Conservation (phyloP, 2,329 filamentous ascomycete genomes). For the Cordyceps sp. region DNA sequence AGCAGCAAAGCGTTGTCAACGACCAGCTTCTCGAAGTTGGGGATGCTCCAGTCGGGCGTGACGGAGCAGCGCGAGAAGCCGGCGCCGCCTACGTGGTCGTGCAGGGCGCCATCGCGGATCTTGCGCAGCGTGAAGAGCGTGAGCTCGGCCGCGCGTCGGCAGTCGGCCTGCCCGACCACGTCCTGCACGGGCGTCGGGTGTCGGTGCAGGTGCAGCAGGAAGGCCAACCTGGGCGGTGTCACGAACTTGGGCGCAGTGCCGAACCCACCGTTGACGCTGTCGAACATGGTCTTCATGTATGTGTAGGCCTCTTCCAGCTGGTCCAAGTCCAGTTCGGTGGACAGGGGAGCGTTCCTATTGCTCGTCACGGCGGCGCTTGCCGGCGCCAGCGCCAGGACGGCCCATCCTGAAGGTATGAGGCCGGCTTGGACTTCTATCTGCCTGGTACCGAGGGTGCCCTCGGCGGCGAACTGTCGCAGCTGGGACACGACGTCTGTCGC, state of each 20-base stretch:
- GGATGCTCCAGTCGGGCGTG: conserved; percentile 81
- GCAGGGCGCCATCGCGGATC: conserved; percentile 42
- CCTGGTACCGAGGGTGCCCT: conserved; percentile 52
- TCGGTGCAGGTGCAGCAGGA: conserved; percentile 58
- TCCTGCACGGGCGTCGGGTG: conserved; percentile 62
- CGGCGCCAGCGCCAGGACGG: conserved; percentile 6
- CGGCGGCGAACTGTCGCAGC: conserved; percentile 72
- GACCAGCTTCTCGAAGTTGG: conserved; percentile 95
- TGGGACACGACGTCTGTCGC: conserved; percentile 70
- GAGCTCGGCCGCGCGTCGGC: conserved; percentile 58
- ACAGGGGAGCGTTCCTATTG: conserved; percentile 14
- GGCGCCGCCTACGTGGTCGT: conserved; percentile 35
- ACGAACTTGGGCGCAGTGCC: conserved; percentile 73
- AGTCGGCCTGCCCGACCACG: conserved; percentile 74
- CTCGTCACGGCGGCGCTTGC: neutral
- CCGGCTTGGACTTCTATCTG: conserved; percentile 14
- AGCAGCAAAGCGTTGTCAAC: conserved; percentile 83
- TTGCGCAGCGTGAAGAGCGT: conserved; percentile 63
- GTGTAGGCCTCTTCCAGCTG: conserved; percentile 79
- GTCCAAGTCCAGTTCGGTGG: conserved; percentile 72
- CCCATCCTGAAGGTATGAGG: too few species aligned
- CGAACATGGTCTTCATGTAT: conserved; percentile 68
- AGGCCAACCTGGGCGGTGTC: conserved; percentile 70
- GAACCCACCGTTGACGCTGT: conserved; percentile 66
- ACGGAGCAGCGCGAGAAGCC: conserved; percentile 65